These are phyloP conservation scores for Paraconiothyrium brasiliense DNA, from an alignment of 2,329 filamentous ascomycete species.

Conservation along the genomic window DNA sequence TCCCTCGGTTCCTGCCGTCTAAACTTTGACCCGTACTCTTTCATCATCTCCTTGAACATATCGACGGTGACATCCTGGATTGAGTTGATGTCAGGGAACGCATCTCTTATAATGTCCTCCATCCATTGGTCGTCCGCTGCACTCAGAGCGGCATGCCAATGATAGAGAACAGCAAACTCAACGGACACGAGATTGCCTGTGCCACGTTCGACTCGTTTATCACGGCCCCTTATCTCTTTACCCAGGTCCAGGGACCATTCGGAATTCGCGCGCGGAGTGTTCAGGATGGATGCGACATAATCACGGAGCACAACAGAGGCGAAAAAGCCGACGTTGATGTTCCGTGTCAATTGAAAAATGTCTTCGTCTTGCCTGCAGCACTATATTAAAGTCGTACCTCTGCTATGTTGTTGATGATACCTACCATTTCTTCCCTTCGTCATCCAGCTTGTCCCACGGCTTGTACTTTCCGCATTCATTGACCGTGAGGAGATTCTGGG, in stretches of 20 bases:
- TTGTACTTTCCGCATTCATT: conserved; percentile 82
- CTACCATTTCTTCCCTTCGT: conserved; percentile 33
- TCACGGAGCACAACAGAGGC: conserved; percentile 75
- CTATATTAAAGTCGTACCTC: background rate
- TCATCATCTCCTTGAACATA: conserved; percentile 55
- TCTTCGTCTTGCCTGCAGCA: conserved; percentile 53
- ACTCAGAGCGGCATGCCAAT: conserved; percentile 81
- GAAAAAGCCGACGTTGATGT: conserved; percentile 62
- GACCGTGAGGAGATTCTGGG: conserved; percentile 76
- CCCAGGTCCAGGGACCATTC: conserved; percentile 79
- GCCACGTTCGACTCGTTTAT: conserved; percentile 62
- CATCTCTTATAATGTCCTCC: conserved; percentile 58
- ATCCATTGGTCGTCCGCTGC: conserved; percentile 81
- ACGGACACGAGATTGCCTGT: conserved; percentile 82
- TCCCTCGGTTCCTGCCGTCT: conserved; percentile 66
- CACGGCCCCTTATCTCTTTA: conserved; percentile 59
- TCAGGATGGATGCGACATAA: conserved; percentile 80
- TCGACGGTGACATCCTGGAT: conserved; percentile 41
- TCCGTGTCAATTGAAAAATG: conserved; percentile 56
- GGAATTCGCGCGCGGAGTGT: conserved; percentile 73
- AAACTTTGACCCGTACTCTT: conserved; percentile 55
- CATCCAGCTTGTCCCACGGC: conserved; percentile 62
- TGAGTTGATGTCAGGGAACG: conserved; percentile 38
- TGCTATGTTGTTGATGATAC: background rate
- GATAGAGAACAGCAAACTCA: conserved; percentile 85